Evolutionary conservation across 1,284 basidiomycete genomes (phyloP).

Genomic region (Apiotrichum gracile): DNA sequence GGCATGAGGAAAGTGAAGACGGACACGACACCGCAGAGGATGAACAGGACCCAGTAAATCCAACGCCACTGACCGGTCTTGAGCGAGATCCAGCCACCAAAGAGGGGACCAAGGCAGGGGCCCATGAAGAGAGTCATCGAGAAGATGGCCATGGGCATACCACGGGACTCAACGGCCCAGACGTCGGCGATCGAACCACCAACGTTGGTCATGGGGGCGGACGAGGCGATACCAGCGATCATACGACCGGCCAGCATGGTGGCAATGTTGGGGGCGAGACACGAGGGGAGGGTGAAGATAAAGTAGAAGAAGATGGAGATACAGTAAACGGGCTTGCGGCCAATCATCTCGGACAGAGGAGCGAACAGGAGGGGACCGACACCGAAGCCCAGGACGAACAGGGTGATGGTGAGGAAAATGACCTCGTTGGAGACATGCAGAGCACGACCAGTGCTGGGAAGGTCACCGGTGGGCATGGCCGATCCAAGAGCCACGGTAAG

Average conservation of each 20-base stretch:
- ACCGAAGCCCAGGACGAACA: constrained; percentile 51
- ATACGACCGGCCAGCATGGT: constrained; percentile 50
- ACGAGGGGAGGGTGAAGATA: constrained; percentile 49
- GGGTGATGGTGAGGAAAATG: constrained; percentile 45
- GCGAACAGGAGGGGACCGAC: constrained; percentile 47
- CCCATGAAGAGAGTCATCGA: constrained; percentile 42
- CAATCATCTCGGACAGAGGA: constrained; percentile 41
- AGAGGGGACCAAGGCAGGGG: constrained; percentile 47
- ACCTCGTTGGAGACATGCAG: constrained; percentile 47
- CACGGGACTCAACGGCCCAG: constrained; percentile 46
- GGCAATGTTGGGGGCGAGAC: constrained; percentile 47
- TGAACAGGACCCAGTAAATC: constrained; percentile 49
- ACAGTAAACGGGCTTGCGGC: constrained; percentile 45
- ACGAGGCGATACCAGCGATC: constrained; percentile 48
- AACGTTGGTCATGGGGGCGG: constrained; percentile 50
- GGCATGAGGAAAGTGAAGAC: constrained; percentile 35
- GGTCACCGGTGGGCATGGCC: constrained; percentile 49
- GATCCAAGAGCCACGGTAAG: constrained; percentile 45
- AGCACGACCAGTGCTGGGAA: constrained; percentile 33
- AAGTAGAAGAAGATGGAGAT: constrained; percentile 47
- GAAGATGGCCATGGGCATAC: constrained; percentile 50
- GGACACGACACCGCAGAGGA: constrained; percentile 38
- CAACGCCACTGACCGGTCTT: constrained; percentile 45
- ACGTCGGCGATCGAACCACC: constrained; percentile 50
- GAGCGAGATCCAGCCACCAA: constrained; percentile 44